A percentile compares a stretch with the other conserved stretches of the same genome.
Evolutionary conservation across 202 grass and related monocot genomes (phyloP).

Genomic region (Panicum virgatum): DNA sequence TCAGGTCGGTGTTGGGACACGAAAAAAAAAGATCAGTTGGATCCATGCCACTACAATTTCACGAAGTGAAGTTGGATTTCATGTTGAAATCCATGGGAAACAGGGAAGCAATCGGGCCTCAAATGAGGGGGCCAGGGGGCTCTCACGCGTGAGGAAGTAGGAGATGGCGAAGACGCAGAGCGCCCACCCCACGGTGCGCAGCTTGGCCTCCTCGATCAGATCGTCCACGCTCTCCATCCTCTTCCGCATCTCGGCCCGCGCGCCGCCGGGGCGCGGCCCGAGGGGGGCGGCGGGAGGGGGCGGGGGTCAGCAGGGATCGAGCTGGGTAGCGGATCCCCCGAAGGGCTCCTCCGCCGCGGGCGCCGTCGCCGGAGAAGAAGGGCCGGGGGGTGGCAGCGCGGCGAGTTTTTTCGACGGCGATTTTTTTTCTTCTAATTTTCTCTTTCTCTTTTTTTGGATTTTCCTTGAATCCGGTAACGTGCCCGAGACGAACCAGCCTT

Average conservation of each 20-base stretch:
- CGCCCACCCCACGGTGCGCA: constrained; percentile 82
- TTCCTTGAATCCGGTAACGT: not conserved
- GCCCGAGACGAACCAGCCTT: constrained; percentile 28
- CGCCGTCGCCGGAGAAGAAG: constrained; percentile 46
- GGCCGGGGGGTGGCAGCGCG: not conserved
- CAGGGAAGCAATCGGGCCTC: not conserved
- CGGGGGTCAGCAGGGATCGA: not conserved
- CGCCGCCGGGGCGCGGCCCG: not conserved
- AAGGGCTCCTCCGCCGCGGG: constrained; percentile 4
- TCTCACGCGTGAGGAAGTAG: constrained; percentile 90
- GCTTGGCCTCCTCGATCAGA: constrained; percentile 95
- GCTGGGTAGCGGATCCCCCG: not conserved
- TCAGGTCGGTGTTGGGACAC: not conserved
- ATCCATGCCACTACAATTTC: no score
- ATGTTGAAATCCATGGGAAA: no score
- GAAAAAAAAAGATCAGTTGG: no score
- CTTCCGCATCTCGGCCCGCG: constrained; percentile 50
- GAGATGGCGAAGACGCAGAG: constrained; percentile 87
- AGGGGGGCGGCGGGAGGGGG: not conserved
- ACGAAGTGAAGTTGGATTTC: no score
- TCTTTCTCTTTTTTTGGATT: not conserved
- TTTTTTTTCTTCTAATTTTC: not conserved
- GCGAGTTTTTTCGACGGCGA: constrained; percentile 22
- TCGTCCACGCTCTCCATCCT: constrained; percentile 82
- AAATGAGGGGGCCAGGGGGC: not conserved